Base-by-base conservation (phyloP, 1,284 basidiomycete genomes). In the Ustilago vetiveriae region DNA sequence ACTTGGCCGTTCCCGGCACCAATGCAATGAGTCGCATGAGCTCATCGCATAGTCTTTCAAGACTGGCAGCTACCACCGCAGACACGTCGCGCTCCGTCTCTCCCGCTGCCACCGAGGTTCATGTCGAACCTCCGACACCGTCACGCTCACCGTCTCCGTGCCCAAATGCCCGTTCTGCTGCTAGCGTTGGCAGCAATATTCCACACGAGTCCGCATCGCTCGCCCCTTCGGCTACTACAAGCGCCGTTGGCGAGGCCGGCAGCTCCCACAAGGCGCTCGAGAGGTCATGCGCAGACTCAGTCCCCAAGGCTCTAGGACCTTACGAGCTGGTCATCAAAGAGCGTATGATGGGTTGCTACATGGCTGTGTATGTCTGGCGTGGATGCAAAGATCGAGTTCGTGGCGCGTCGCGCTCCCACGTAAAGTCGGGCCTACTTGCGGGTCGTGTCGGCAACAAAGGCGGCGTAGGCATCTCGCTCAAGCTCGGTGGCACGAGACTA, bases 271-370 rank as follows among this genome's bases (percentile, higher is more conserved):
- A 49, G 8, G 26, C n/a, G 2, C 23, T 38, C 19, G 63, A 51
- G 8, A 43, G 36, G 23, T 30, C 48, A 3, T 39, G 56, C 17
- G 38, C 57, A n/a, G 75, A 78, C 45, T 55, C 56, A 3, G 63
- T 70, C 3, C 78, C 78, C 0, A 58, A 53, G 17, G 38, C 53
- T 8, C 44, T 80, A 2, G 79, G 79, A 2, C 91, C 91, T 5
- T 94, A 94, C 75, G 86, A 90, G 74, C 84, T 92, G 13, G 84
- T 93, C 19, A 86, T 87, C 47, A 94, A 94, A 81, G 91, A 94
- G 71, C 86, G 92, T 13, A 86, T 94, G 84, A 91, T 94, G 90
- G 92, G 92, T 1, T 87, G 93, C 41, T 93, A 93, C 80, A 64
- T 72, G 57, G 79, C 79, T 11, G 70, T 79, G n/a, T 81, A 81